A percentile compares a stretch with the other conserved stretches of the same genome.
Conservation (phyloP, 306 rosid genomes). For the Canavalia ensiformis region DNA sequence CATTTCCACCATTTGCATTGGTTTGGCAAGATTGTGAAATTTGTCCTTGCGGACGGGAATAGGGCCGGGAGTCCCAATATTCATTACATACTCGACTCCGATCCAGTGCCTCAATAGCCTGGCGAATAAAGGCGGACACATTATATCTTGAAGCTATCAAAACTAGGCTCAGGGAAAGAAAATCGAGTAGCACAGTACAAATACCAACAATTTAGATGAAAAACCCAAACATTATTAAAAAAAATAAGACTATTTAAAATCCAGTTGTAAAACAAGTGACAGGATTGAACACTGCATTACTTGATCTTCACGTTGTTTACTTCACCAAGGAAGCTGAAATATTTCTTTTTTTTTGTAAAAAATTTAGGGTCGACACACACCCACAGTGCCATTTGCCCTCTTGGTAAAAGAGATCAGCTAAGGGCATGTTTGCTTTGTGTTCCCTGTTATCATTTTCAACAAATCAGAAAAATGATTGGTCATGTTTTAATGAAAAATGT, state of each 20-base stretch:
- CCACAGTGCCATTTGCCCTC: background rate
- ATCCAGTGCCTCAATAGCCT: conserved; percentile 96
- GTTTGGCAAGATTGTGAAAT: conserved; percentile 68
- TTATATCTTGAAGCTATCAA: conserved; percentile 15
- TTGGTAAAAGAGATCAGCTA: conserved; percentile 21
- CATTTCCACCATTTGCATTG: conserved; percentile 53
- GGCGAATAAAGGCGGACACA: conserved; percentile 39
- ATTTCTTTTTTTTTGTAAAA: background rate
- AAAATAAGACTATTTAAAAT: conserved; percentile 8
- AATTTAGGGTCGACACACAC: background rate
- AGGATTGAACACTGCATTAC: background rate
- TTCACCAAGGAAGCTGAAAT: background rate
- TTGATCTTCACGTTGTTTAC: background rate
- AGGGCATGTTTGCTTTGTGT: conserved; percentile 1
- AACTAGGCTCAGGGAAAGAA: conserved; percentile 21
- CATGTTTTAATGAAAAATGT: background rate
- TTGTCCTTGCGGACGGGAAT: conserved; percentile 89
- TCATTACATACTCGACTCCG: conserved; percentile 78
- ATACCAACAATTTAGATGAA: background rate
- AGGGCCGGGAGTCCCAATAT: conserved; percentile 98
- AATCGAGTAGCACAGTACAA: conserved; percentile 26
- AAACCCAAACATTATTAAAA: conserved; percentile 5
- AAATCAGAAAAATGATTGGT: background rate
- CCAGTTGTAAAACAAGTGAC: conserved; percentile 22
- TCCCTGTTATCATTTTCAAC: background rate